Conservation (phyloP, 306 rosid species). For the Chamaecrista fasciculata region DNA sequence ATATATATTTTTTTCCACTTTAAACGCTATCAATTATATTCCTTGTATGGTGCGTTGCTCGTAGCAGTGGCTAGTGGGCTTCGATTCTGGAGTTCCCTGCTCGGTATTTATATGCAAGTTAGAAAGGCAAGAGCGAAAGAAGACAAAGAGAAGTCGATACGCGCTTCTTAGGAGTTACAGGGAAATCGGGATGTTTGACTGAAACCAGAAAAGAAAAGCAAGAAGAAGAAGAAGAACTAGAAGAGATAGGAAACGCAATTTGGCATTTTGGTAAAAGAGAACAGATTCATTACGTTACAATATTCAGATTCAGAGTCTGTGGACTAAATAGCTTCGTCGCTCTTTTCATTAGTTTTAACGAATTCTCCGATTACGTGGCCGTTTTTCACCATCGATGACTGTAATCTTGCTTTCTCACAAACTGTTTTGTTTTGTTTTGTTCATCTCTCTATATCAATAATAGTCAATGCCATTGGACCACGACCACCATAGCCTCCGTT, state of each 20-base stretch:
- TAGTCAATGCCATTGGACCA: too few species aligned
- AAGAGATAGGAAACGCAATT: too few species aligned
- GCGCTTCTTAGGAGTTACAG: background rate
- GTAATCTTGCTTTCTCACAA: too few species aligned
- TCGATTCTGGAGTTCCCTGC: background rate
- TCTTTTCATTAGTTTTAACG: background rate
- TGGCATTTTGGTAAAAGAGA: background rate
- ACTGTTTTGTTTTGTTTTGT: too few species aligned
- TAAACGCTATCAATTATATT: too few species aligned
- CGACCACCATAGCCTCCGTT: too few species aligned
- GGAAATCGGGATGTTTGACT: background rate
- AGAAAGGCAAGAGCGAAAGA: background rate
- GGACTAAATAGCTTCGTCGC: background rate
- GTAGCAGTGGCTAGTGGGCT: background rate
- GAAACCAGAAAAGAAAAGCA: background rate
- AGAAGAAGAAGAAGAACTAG: slow-evolving; percentile 29
- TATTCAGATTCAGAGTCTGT: background rate
- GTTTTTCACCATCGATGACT: background rate
- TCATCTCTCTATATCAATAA: too few species aligned
- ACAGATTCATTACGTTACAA: too few species aligned
- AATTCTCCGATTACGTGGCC: background rate
- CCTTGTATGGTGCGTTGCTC: background rate
- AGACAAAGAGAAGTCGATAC: background rate
- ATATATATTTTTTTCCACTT: background rate
- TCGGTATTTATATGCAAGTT: background rate